Evolutionary conservation across 73 alveolate species (phyloP).

Genomic region (Paramecium tetraurelia): DNA sequence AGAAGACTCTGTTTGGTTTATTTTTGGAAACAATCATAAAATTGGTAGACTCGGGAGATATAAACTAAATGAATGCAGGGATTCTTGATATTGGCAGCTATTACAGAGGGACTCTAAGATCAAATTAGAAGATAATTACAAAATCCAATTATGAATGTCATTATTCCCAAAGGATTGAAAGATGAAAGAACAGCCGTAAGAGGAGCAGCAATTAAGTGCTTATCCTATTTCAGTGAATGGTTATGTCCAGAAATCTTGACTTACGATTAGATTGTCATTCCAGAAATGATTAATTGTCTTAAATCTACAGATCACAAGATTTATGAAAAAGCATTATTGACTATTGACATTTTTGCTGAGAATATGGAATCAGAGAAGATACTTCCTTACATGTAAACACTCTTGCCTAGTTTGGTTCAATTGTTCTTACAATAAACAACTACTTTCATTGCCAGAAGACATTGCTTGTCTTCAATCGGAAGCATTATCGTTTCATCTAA

Average conservation of each 20-base stretch:
- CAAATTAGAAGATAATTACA: constrained; percentile 20
- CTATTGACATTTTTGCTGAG: constrained; percentile 59
- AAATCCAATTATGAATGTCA: constrained; percentile 56
- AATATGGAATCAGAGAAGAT: constrained; percentile 55
- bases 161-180: constrained; percentile 53
- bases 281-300: constrained; percentile 48
- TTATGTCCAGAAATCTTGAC: constrained; percentile 45
- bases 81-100: constrained; percentile 50
- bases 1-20: constrained; percentile 19
- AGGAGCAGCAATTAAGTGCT: constrained; percentile 62
- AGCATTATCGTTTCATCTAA: constrained; percentile 27
- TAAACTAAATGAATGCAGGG: constrained; percentile 60
- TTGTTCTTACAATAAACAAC: constrained; percentile 24
- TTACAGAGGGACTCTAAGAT: constrained; percentile 59
- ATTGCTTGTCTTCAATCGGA: constrained; percentile 41
- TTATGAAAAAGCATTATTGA: constrained; percentile 50
- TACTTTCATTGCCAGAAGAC: constrained; percentile 52
- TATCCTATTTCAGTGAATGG: constrained; percentile 62
- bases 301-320: constrained; percentile 2
- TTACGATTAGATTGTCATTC: constrained; percentile 41
- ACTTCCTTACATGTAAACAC: background rate
- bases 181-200: constrained; percentile 44
- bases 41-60: constrained; percentile 45
- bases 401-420: constrained; percentile 24
- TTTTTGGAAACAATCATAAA: constrained; percentile 51